Evolutionary conservation across 2,329 filamentous ascomycete genomes (phyloP).

Genomic region (Keithomyces neogunnii): DNA sequence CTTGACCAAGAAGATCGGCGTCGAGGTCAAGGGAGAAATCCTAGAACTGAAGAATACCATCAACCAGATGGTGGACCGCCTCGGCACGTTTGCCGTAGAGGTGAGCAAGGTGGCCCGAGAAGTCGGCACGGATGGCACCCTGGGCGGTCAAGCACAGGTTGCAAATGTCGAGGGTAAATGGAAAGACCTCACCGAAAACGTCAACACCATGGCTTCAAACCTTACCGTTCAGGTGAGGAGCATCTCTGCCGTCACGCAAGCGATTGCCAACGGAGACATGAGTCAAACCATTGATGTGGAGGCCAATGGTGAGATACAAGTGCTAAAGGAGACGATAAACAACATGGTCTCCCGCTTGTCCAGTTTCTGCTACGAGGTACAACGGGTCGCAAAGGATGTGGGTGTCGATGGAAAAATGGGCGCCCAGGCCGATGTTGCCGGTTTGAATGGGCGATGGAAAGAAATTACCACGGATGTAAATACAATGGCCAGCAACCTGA

Average conservation of each 20-base stretch:
- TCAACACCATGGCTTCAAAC: conserved; percentile 68
- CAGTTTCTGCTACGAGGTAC: conserved; percentile 92
- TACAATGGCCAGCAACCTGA: conserved; percentile 74
- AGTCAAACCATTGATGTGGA: conserved; percentile 93
- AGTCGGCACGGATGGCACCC: conserved; percentile 90
- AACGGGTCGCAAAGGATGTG: conserved; percentile 91
- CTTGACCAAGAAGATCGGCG: conserved; percentile 90
- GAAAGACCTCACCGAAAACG: conserved; percentile 91
- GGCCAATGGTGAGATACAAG: conserved; percentile 87
- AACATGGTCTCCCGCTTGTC: conserved; percentile 96
- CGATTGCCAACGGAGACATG: conserved; percentile 92
- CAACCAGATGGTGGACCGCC: conserved; percentile 97
- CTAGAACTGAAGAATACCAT: conserved; percentile 93
- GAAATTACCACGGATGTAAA: conserved; percentile 97
- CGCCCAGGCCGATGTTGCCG: conserved; percentile 88
- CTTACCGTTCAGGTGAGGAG: conserved; percentile 71
- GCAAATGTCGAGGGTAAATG: conserved; percentile 96
- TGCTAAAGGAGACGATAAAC: conserved; percentile 93
- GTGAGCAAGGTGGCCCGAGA: conserved; percentile 93
- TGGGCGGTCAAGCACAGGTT: conserved; percentile 88
- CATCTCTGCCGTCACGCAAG: conserved; percentile 90
- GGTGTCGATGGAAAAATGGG: conserved; percentile 98
- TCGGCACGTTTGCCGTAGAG: conserved; percentile 92
- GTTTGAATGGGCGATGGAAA: conserved; percentile 91
- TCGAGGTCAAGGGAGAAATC: conserved; percentile 91